Conservation (phyloP, 2,329 filamentous ascomycete species). For the Aspergillus fructus region DNA sequence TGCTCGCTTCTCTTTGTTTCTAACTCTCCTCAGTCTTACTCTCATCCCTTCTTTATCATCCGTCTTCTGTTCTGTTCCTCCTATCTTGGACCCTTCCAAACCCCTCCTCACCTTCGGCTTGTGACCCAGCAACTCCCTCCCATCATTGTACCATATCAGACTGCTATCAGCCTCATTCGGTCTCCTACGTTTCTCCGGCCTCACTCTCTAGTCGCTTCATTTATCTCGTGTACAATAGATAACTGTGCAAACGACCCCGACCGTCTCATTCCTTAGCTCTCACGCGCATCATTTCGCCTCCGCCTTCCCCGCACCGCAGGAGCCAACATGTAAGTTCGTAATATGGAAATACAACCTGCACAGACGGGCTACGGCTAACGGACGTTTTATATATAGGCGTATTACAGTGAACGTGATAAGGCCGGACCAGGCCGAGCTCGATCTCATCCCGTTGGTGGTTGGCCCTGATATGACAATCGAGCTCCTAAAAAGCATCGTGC, state of each 20-base stretch:
- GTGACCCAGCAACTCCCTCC: background rate
- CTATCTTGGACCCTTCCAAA: background rate
- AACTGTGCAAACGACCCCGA: background rate
- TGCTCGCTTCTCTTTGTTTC: conserved; percentile 3
- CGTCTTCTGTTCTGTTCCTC: background rate
- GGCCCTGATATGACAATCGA: conserved; percentile 78
- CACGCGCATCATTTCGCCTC: background rate
- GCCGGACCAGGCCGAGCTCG: conserved; percentile 67
- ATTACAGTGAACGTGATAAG: conserved; percentile 84
- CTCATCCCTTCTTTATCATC: background rate
- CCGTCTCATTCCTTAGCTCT: background rate
- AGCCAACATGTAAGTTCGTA: conserved; percentile 23
- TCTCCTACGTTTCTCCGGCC: background rate
- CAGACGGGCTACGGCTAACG: background rate
- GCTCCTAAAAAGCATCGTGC: conserved; percentile 82
- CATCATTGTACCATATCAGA: conserved; percentile 9
- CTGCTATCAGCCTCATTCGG: background rate
- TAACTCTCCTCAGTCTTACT: background rate
- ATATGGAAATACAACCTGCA: background rate
- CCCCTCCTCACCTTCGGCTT: background rate
- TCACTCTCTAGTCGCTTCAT: background rate
- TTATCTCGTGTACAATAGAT: background rate
- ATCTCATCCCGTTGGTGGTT: conserved; percentile 79
- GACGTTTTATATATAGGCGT: conserved; percentile 59
- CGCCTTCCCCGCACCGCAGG: conserved; percentile 18